Evolutionary conservation across 495 filamentous ascomycete species (phyloP), one percentile per base, ranked within the genome.

Genomic region (Tuber umbilicatum): DNA sequence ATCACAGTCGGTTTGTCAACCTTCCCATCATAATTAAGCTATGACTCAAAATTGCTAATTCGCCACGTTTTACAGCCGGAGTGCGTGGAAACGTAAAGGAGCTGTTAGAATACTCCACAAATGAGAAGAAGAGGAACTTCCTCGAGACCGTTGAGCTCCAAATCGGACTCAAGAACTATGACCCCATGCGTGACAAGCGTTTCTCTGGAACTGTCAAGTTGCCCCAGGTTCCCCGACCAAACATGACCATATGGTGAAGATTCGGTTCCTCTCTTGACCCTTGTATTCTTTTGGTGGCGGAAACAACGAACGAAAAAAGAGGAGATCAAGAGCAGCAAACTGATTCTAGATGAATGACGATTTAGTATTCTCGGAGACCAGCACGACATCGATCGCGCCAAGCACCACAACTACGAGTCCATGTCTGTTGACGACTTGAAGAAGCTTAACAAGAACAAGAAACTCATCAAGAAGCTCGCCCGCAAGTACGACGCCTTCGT

Each of bases 381-480:
- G 89, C 94, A 97, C 89, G 95, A 99, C 90, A 97, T 99, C 83
- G 95, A 99, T 85, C 93, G 95, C 87, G 94, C 95, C 77, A 99
- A 99, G 90, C 95, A 99, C 87, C 92, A 93, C 82, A 93, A 92
- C 83, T 89, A 97, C 80, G 95, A 99, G 81, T 93, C 94, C 86
- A 98, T 98, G 94, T 95, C 92, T 83, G 86, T 92, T 77, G 95
- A 99, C 82, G 95, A 99, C 86, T 87, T 99, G 85, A 98, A 98
- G 92, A 99, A 99, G 91, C 92, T 99, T 79, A 99, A 99, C 90
- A 99, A 98, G 92, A 99, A 99, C 92, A 99, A 99, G 91, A 99
- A 99, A 90, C 90, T 99, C 82, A 97, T 99, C 91, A 99, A 99
- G 92, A 99, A 98, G 90, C 92, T 99, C 76, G 96, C 95, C 79